Evolutionary conservation across 1,139 yeast species (phyloP).

Genomic region (Scheffersomyces stambukii): DNA sequence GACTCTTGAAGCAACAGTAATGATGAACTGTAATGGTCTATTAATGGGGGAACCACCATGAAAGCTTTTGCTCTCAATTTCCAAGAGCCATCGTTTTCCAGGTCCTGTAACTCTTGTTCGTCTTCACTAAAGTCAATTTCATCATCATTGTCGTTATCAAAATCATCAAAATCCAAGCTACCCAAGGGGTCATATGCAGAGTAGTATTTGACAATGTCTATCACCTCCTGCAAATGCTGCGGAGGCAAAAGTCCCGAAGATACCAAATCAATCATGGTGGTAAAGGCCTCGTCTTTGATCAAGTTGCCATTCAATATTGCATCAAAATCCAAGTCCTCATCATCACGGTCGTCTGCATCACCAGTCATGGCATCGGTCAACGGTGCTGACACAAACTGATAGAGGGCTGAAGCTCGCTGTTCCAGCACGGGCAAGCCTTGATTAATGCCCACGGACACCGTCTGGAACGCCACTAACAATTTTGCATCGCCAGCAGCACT

Average conservation of each 20-base stretch:
- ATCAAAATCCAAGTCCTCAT: conserved; percentile 46
- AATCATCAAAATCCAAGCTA: conserved; percentile 30
- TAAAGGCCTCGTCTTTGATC: conserved; percentile 46
- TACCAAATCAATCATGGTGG: conserved; percentile 32
- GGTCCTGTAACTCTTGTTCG: conserved; percentile 26
- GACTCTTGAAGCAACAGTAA: conserved; percentile 6
- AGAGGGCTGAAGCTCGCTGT: not conserved
- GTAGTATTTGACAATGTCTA: conserved; percentile 28
- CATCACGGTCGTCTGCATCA: conserved; percentile 9
- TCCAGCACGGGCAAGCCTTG: too few relatives aligned
- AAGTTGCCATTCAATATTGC: conserved; percentile 28
- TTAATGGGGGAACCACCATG: conserved; percentile 38
- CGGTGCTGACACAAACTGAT: not conserved
- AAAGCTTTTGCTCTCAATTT: conserved; percentile 59
- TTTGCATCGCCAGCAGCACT: conserved; percentile 4
- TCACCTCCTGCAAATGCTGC: conserved; percentile 8
- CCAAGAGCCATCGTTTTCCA: conserved; percentile 64
- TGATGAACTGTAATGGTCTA: conserved; percentile 27
- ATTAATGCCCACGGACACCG: conserved; percentile 11
- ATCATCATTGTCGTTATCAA: conserved; percentile 41
- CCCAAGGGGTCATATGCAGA: conserved; percentile 57
- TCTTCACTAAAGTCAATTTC: conserved; percentile 40
- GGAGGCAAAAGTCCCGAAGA: conserved; percentile 9
- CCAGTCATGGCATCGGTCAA: too few relatives aligned
- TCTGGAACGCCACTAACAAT: conserved; percentile 9